These are phyloP conservation scores for Rhododendron henanense DNA, from an alignment of 148 eudicot genomes.

Conservation along the genomic window DNA sequence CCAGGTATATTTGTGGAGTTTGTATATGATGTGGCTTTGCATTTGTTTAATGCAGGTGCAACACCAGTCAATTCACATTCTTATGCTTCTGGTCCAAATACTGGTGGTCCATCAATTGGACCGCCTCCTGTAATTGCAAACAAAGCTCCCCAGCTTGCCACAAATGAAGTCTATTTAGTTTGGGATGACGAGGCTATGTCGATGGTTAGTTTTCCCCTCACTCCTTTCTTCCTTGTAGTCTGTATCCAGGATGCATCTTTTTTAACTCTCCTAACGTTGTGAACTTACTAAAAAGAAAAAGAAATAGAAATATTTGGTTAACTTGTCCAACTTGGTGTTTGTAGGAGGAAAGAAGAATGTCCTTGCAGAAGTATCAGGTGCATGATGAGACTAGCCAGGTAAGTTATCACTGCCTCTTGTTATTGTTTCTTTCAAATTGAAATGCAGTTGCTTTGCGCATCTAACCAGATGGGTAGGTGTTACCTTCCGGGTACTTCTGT, in stretches of 20 bases:
- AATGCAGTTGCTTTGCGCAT: constrained; percentile 27
- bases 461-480: constrained; percentile 35
- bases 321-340: constrained; percentile 7
- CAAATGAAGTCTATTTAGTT: constrained; percentile 89
- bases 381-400: constrained; percentile 99
- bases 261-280: background rate
- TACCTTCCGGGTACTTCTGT: constrained; percentile 13
- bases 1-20: background rate
- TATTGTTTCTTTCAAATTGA: constrained; percentile 21
- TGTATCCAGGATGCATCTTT: background rate
- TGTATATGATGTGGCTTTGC: background rate
- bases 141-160: constrained; percentile 80
- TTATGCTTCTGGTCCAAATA: constrained; percentile 98
- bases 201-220: constrained; percentile 56
- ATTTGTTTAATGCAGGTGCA: constrained; percentile 24
- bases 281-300: background rate
- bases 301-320: background rate
- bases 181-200: constrained; percentile 99
- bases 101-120: constrained; percentile 94
- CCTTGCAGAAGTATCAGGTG: constrained; percentile 91
- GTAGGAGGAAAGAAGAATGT: constrained; percentile 98
- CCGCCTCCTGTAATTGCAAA: constrained; percentile 96
- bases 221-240: background rate
- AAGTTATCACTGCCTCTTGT: constrained; percentile 52
- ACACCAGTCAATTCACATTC: constrained; percentile 59